Evolutionary conservation across 805 yeast genomes (phyloP), one percentile per base, ranked within the genome.

Genomic region (Hanseniaspora thailandica): DNA sequence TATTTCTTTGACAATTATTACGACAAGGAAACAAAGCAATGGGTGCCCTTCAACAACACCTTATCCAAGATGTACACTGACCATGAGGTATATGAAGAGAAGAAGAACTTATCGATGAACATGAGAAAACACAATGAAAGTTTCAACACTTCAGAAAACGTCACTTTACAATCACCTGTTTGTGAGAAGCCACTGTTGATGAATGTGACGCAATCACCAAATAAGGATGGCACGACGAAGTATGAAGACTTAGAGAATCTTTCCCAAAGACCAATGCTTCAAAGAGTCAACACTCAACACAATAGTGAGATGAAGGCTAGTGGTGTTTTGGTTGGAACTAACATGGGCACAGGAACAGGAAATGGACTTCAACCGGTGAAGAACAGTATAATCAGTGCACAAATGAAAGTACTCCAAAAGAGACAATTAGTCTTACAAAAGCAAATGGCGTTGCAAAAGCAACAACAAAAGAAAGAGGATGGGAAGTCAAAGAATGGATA

Each of bases 401-500:
- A 39, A 19, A 63, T 69, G 13, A 61, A 65, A 19, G 38, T 41
- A 28, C 22, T 33, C 13, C 47, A 54, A 43, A 56, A 41, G 52
- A 54, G 47, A 22, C 57, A 57, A 36, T 47, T 40, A 22, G 49
- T 49, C 26, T 17, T 54, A 23, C 40, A 54, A 28, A 40, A 40
- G 31, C 44, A 43, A 30, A 43, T 23, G 34, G 33, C 28, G 4
- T 7, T 43, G 17, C 54, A 41, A n/a, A 40, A 49, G 44, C 56
- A 57, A 43, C 56, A 55, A 17, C 44, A 25, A 19, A 39, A 31
- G 20, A 33, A 19, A 8, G 40, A 10, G 4, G 28, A 66, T 62
- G 57, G 67, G 63, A 45, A 59, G 90, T 0, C 40, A 5, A 48
- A 26, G 33, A 26, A 40, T 15, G 97, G 97, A 0, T 89, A 86